phyloP scores from a whole-genome alignment of 805 yeast genomes.

The Millerago galiae region DNA sequence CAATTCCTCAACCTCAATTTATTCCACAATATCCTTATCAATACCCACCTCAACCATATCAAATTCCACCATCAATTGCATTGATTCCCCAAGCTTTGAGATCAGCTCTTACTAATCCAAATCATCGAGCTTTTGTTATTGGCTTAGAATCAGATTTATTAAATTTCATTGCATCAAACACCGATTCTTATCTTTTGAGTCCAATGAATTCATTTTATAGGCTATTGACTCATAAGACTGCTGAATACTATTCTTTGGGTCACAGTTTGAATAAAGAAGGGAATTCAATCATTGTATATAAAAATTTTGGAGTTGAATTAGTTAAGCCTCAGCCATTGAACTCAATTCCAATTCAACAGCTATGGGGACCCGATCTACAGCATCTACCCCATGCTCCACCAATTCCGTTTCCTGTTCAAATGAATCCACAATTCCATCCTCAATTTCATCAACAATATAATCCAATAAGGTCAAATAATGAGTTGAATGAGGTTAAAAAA shows the following conservation, averaged over 20 bases:
- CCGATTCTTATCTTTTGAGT: constrained; percentile 33
- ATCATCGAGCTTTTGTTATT: constrained; percentile 44
- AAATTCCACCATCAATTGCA: constrained; percentile 1
- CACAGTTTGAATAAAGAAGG: constrained; percentile 49
- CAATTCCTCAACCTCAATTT: background rate
- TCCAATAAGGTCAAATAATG: background rate
- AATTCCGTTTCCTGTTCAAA: background rate
- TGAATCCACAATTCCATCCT: background rate
- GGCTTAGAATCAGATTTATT: constrained; percentile 42
- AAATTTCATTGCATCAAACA: constrained; percentile 37
- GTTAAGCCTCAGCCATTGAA: constrained; percentile 13
- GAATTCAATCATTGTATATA: constrained; percentile 37
- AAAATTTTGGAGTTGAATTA: constrained; percentile 24
- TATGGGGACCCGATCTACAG: constrained; percentile 17
- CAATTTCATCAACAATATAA: background rate
- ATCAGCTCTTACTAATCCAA: constrained; percentile 35
- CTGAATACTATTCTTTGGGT: constrained; percentile 57
- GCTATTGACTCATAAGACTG: constrained; percentile 61
- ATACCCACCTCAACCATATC: background rate
- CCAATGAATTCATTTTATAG: constrained; percentile 62
- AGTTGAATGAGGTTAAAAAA: background rate
- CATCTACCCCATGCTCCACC: background rate
- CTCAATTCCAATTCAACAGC: constrained; percentile 10
- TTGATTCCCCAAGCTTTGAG: constrained; percentile 25
- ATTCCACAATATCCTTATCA: constrained; percentile 1